Base-by-base conservation (phyloP, 129 eudicot genomes). In the Arctium lappa region DNA sequence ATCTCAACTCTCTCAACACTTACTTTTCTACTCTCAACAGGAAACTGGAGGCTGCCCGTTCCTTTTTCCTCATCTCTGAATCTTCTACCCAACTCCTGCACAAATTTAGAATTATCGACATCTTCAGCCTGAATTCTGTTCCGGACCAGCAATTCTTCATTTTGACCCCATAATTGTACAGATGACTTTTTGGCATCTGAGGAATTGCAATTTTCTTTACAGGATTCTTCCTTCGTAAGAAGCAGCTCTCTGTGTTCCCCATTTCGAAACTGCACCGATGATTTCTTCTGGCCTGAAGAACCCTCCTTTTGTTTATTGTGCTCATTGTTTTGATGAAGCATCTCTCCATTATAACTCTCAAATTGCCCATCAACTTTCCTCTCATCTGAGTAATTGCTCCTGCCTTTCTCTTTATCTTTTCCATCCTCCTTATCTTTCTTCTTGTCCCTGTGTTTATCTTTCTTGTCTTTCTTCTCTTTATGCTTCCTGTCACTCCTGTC, bases 381-480 rank as follows among this genome's bases (percentile, higher is more conserved):
- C 69, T 91, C 91, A 56, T 80, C 91, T 13, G 91, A 84, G 10
- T 75, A 81, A 86, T 77, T 79, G 89, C 74, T 79, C 73, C 80
- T 85, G 74, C 83, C 90, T 76, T 83, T 87, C 42, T 89, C 63
- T 22, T 1, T 53, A 16, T 53, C 63, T 53, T 53, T 53, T 53
- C 22, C 63, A 53, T 53, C 15, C 18, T 53, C 63, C 22, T 53
- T 53, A 53, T 53, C 91, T 84, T 92, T 90, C 85, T 87, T 91
- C 81, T 84, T 91, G 69, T 91, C 95, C 75, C 82, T 87, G 82
- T 84, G 86, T 77, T 92, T 90, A 48, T 92, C 97, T 76, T 92
- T 91, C 79, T 85, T 89, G 68, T 90, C 95, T 77, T 90, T 92
- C 79, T 85, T 90, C 32, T 90, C 97, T 87, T 78, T 90, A 38